Evolutionary conservation across 768 basidiomycete species (phyloP), one percentile per base, ranked within the genome.

Genomic region (Galerina sulciceps): DNA sequence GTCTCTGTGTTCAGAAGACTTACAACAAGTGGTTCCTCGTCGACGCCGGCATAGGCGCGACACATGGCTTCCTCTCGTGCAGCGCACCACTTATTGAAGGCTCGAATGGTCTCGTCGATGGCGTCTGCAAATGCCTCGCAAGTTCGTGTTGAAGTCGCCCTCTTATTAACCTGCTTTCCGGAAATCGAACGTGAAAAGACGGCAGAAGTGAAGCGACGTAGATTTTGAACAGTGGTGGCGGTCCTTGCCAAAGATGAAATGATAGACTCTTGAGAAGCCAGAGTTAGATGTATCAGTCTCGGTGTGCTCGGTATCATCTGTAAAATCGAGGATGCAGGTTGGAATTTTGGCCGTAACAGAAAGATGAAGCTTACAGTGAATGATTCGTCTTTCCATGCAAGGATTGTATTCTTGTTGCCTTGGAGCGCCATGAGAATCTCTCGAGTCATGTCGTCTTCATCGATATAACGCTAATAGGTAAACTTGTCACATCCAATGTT

Each of bases 81-180:
- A 1, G 91, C 85, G 67, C 91, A 93, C 90, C 91, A 94, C 6
- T 65, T 68, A 55, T 90, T 82, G 59, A 94, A 85, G 4, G 60
- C 60, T 18, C 77, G 80, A 3, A 92, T 73, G 55, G 90, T 84
- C 18, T 74, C 63, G 58, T 86, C 85, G 45, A 93, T 73, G 0
- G 90, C 91, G 55, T 93, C 90, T 1, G 89, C 84, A 67, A 93
- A 93, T 0, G 93, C 93, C 69, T 94, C 90, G n/a, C 91, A 72
- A 0, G 90, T 92, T 34, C 81, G 82, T 10, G 86, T 85, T 10
- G 74, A 62, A 26, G 55, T 37, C 6, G 44, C 43, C 70, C 45
- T 61, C 65, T 38, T 65, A 45, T 43, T 65, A 48, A 36, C 40
- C 3, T 38, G 47, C 65, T 58, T 67, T 23, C 58, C 53, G 36